Evolutionary conservation across 148 eudicot species (phyloP), one percentile per base, ranked within the genome.

Genomic region (Talinum fruticosum): DNA sequence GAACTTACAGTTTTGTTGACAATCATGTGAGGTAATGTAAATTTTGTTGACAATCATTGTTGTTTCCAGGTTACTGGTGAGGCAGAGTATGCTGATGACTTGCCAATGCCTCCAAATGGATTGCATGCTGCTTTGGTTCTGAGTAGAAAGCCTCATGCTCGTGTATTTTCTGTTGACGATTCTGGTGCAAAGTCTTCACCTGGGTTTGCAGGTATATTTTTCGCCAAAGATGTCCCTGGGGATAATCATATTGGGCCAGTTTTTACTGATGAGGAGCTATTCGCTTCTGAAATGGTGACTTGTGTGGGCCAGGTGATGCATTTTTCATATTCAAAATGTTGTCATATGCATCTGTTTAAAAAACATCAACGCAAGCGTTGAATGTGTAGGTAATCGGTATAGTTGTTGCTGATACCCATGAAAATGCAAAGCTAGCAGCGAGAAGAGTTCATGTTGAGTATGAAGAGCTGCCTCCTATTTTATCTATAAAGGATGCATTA

Each of bases 101-200:
- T 86, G 62, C 89, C 92, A 59, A 81, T 87, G 91, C 97, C 99
- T 49, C 92, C 89, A 30, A 89, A 87, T 81, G 81, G 95, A 76
- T 82, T 93, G 73, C 93, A 96, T 84, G 99, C 92, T 85, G 97
- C 96, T 75, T 75, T 93, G 51, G 65, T 96, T 71, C 64, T 93
- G 82, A 96, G 99, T 79, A 85, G 76, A 82, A 96, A 93, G 86
- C 97, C 99, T 82, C 97, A 96, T 91, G 99, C 99, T 82, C 92
- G 93, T 74, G 86, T 96, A 79, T 69, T 91, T 68, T 89, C 93
- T 5, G 93, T 96, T 69, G 88, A 96, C 81, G 97, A 96, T 84
- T 85, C 88, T 37, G 89, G 66, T 77, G 97, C 96, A 47, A 90
- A 85, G 82, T 84, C 85, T 76, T 91, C 93, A 33, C 90, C 92